Conservation (phyloP, 2,329 filamentous ascomycete genomes). For the Hypoxylon sp. region DNA sequence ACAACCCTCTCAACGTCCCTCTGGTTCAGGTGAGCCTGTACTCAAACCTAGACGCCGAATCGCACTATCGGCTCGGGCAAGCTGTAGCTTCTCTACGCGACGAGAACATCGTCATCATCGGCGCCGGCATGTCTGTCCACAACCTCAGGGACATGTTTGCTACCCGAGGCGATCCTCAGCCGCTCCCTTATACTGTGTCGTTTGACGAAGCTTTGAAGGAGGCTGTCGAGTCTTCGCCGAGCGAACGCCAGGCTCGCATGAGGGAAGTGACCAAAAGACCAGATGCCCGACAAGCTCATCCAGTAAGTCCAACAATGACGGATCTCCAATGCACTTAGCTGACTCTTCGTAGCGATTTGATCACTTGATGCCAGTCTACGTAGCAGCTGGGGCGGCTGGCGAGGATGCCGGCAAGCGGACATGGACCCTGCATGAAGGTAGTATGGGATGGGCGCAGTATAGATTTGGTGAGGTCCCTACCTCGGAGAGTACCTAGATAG, state of each 20-base stretch:
- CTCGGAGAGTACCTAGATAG: no score
- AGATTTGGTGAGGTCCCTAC: conserved; percentile 52
- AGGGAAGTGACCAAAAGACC: conserved; percentile 50
- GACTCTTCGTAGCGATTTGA: conserved; percentile 50
- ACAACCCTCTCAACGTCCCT: conserved; percentile 70
- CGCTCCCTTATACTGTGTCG: conserved; percentile 64
- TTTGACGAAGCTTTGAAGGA: conserved; percentile 75
- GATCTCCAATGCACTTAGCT: background rate
- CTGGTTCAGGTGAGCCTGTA: conserved; percentile 78
- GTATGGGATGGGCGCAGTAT: conserved; percentile 58
- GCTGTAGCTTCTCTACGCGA: conserved; percentile 72
- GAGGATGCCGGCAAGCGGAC: conserved; percentile 52
- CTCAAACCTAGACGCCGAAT: conserved; percentile 66
- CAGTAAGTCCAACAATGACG: conserved; percentile 39
- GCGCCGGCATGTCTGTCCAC: conserved; percentile 78
- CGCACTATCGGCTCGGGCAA: conserved; percentile 72
- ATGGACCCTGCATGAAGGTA: conserved; percentile 56
- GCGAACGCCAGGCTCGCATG: conserved; percentile 51
- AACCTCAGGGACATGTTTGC: conserved; percentile 67
- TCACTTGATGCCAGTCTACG: conserved; percentile 58
- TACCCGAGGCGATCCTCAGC: conserved; percentile 52
- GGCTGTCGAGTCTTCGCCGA: conserved; percentile 60
- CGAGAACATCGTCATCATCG: conserved; percentile 72
- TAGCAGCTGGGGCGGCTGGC: conserved; percentile 56
- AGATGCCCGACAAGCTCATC: conserved; percentile 58